Conservation (phyloP, 148 eudicot species). For the Mesembryanthemum crystallinum region DNA sequence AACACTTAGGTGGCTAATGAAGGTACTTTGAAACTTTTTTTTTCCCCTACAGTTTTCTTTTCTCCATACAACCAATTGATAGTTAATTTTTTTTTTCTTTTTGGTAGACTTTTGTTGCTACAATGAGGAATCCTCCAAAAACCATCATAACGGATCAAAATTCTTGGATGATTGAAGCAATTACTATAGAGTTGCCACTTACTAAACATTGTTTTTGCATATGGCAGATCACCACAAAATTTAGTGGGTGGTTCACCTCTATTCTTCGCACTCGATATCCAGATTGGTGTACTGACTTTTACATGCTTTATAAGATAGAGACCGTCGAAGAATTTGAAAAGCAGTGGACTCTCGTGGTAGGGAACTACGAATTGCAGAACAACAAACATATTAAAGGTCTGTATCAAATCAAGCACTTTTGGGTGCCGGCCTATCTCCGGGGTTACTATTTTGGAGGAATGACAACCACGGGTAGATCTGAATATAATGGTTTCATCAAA, state of each 20-base stretch:
- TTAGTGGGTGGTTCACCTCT: neutral
- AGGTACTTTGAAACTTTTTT: neutral
- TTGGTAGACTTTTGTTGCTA: neutral
- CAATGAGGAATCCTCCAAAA: neutral
- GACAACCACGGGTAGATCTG: neutral
- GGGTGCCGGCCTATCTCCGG: neutral
- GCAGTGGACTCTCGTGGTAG: neutral
- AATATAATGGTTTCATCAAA: neutral
- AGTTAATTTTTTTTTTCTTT: no score
- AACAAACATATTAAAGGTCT: constrained; percentile 1
- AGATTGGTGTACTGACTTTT: neutral
- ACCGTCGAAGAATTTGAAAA: neutral
- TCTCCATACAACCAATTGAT: no score
- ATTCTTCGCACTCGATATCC: neutral
- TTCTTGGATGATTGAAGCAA: constrained; percentile 4
- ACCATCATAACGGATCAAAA: neutral
- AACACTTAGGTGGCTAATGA: constrained; percentile 12
- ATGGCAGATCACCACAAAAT: constrained; percentile 3
- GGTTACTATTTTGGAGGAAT: neutral
- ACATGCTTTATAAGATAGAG: neutral
- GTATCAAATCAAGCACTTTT: neutral
- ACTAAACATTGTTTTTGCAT: neutral
- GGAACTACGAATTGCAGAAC: neutral
- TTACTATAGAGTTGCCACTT: neutral
- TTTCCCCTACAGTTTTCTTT: no score